Evolutionary conservation across 345 rosid genomes (phyloP).

Genomic region (Eucalyptus brandiana): DNA sequence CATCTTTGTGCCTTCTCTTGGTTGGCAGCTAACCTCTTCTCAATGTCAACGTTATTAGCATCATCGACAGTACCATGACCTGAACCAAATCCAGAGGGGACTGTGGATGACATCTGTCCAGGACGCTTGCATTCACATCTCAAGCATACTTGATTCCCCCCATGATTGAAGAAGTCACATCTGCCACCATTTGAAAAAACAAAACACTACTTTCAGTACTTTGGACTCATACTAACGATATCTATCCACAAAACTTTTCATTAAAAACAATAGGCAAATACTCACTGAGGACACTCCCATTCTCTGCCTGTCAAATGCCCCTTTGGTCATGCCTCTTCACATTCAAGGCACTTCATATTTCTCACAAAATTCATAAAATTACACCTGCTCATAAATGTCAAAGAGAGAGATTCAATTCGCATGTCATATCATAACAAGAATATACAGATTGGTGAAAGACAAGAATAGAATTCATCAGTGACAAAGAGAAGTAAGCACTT

Average conservation of each 20-base stretch:
- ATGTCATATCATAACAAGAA: background rate
- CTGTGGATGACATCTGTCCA: constrained; percentile 16
- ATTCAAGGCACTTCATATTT: constrained; percentile 79
- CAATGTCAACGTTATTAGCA: constrained; percentile 23
- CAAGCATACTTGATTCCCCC: constrained; percentile 70
- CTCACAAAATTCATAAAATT: constrained; percentile 87
- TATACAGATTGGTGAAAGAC: background rate
- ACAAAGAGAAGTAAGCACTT: background rate
- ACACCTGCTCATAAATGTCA: constrained; percentile 47
- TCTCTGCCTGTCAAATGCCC: constrained; percentile 81
- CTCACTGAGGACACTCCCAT: constrained; percentile 99
- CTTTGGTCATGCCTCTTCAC: constrained; percentile 77
- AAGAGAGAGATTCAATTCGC: background rate
- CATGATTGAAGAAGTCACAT: constrained; percentile 75
- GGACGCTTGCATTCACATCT: constrained; percentile 93
- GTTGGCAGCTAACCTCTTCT: constrained; percentile 50
- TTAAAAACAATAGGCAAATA: constrained; percentile 1
- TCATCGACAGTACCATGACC: constrained; percentile 9
- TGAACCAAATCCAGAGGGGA: constrained; percentile 8
- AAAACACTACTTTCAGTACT: background rate
- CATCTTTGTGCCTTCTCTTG: constrained; percentile 79
- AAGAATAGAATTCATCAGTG: background rate
- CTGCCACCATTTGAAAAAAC: constrained; percentile 24
- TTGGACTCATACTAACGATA: background rate
- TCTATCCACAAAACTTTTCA: background rate